Percentiles rank a stretch among this genome's conserved stretches.
phyloP scores from a whole-genome alignment of 2,329 filamentous ascomycete species.

The Periconia sp. region DNA sequence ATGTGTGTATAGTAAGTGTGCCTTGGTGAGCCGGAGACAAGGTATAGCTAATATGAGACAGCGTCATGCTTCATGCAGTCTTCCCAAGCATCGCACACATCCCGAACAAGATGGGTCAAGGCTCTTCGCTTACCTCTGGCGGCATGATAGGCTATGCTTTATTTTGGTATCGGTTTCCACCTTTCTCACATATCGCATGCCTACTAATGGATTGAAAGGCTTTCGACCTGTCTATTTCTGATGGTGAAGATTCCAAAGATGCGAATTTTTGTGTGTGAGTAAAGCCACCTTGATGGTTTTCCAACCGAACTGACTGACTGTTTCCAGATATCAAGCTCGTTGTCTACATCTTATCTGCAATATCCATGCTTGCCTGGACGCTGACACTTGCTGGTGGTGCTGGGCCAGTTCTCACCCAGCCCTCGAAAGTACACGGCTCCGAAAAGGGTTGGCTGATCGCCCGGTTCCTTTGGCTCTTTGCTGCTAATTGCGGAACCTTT shows the following conservation, averaged over 20 bases:
- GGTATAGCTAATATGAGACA: neutral
- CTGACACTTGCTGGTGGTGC: neutral
- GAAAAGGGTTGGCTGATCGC: conserved; percentile 3
- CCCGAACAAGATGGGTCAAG: neutral
- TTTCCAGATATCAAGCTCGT: conserved; percentile 3
- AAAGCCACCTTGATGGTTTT: too few relatives aligned
- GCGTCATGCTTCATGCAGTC: conserved; percentile 1
- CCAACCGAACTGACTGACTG: too few relatives aligned
- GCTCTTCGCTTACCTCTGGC: neutral
- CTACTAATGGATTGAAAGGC: too few relatives aligned
- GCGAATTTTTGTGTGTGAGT: too few relatives aligned
- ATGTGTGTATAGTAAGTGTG: neutral
- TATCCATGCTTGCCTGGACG: conserved; percentile 1
- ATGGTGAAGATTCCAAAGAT: too few relatives aligned
- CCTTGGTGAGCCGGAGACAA: neutral
- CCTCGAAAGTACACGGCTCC: neutral
- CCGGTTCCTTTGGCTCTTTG: neutral
- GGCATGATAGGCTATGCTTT: conserved; percentile 2
- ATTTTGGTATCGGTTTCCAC: neutral
- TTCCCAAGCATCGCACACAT: conserved; percentile 8
- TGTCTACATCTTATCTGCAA: neutral
- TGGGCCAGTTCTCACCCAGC: neutral
- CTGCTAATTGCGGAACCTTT: conserved; percentile 4
- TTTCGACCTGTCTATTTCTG: too few relatives aligned
- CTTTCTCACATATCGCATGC: too few relatives aligned